Conservation (phyloP, 352 stramenopile genomes). For the Albugo laibachii region DNA sequence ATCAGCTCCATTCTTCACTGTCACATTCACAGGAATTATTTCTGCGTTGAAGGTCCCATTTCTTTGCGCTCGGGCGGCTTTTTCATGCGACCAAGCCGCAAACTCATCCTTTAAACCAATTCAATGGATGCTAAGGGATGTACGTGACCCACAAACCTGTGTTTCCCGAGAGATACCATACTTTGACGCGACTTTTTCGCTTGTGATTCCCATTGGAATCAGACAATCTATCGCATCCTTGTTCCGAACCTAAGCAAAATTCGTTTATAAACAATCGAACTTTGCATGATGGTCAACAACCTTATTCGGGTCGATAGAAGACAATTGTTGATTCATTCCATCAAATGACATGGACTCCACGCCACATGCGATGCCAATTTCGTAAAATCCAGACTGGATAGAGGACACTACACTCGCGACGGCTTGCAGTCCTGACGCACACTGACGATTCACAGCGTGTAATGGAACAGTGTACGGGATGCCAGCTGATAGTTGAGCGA, state of each 20-base stretch:
- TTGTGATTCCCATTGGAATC: slow-evolving; percentile 72
- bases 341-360: slow-evolving; percentile 76
- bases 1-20: slow-evolving; percentile 54
- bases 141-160: slow-evolving; percentile 10
- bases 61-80: slow-evolving; percentile 42
- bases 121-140: no score
- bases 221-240: slow-evolving; percentile 67
- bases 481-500: slow-evolving; percentile 51
- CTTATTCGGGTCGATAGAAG: slow-evolving; percentile 6
- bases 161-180: slow-evolving; percentile 44
- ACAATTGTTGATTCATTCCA: neutral
- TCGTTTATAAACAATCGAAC: no score
- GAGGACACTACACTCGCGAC: slow-evolving; percentile 45
- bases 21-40: slow-evolving; percentile 71
- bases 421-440: slow-evolving; percentile 70
- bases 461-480: slow-evolving; percentile 63
- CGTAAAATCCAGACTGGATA: slow-evolving; percentile 73
- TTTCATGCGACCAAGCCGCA: slow-evolving; percentile 50
- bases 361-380: slow-evolving; percentile 68
- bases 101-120: slow-evolving; percentile 24
- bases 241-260: no score
- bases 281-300: neutral
- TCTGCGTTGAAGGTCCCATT: slow-evolving; percentile 77
- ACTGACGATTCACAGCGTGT: slow-evolving; percentile 72
- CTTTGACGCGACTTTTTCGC: slow-evolving; percentile 70